These are phyloP conservation scores for Artomyces pyxidatus DNA, from an alignment of 768 basidiomycete genomes.

Conservation along the genomic window DNA sequence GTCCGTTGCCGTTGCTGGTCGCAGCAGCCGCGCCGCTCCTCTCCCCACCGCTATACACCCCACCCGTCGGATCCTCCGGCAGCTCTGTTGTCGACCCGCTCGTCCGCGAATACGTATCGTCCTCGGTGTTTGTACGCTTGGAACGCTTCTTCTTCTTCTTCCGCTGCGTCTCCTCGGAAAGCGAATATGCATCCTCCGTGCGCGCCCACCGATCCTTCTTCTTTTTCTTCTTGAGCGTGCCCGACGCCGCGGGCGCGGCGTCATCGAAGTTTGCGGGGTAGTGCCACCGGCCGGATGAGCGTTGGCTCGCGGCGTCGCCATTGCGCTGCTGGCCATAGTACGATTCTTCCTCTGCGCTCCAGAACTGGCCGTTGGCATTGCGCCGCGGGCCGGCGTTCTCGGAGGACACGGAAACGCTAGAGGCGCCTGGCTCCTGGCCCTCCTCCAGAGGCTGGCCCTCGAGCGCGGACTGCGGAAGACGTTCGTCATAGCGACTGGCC, in stretches of 20 bases:
- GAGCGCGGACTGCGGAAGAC: constrained; percentile 58
- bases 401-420: constrained; percentile 21
- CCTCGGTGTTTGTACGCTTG: constrained; percentile 34
- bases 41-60: constrained; percentile 38
- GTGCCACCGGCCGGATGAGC: constrained; percentile 56
- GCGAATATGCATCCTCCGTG: constrained; percentile 74
- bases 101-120: constrained; percentile 25
- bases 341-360: constrained; percentile 69
- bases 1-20: not conserved
- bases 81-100: constrained; percentile 37
- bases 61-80: constrained; percentile 70
- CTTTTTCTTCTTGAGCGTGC: constrained; percentile 60
- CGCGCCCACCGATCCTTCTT: constrained; percentile 87
- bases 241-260: constrained; percentile 29
- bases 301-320: constrained; percentile 28
- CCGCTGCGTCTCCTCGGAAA: constrained; percentile 31
- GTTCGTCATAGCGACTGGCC: constrained; percentile 81
- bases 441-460: constrained; percentile 71
- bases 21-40: not conserved
- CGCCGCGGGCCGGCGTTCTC: constrained; percentile 23
- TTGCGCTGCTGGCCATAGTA: constrained; percentile 47
- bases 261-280: constrained; percentile 85
- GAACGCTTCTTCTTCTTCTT: constrained; percentile 63
- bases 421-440: constrained; percentile 48
- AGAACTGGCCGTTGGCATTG: constrained; percentile 36